Percentiles rank a stretch among this genome's conserved stretches.
Evolutionary conservation across 352 stramenopile species (phyloP).

Genomic region (Globisporangium recalcitrans): DNA sequence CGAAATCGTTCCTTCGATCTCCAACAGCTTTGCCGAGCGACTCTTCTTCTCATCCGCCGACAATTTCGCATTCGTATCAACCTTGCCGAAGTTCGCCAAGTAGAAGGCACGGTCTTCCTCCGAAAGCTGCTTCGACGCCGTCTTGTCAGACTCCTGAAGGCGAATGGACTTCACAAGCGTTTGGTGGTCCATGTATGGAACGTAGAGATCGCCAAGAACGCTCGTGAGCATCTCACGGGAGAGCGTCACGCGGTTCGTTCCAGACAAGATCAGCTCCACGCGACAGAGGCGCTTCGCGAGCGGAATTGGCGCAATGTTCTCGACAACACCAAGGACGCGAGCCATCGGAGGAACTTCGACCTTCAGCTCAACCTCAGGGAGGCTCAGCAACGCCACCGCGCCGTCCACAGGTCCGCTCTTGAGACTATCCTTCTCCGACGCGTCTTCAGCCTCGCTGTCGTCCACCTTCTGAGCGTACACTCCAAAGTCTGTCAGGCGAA

Average conservation of each 20-base stretch:
- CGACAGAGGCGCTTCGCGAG: conserved; percentile 33
- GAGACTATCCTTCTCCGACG: conserved; percentile 17
- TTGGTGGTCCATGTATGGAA: conserved; percentile 54
- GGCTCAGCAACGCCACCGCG: conserved; percentile 27
- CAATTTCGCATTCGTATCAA: conserved; percentile 37
- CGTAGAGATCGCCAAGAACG: conserved; percentile 47
- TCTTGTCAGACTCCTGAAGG: conserved; percentile 36
- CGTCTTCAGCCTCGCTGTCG: conserved; percentile 7
- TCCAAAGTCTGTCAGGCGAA: conserved; percentile 42
- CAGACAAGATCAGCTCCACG: conserved; percentile 36
- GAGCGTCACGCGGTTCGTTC: conserved; percentile 36
- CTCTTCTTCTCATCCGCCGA: conserved; percentile 40
- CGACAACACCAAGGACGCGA: conserved; percentile 51
- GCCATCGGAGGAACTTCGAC: conserved; percentile 50
- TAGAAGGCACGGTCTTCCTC: conserved; percentile 53
- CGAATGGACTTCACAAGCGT: conserved; percentile 46
- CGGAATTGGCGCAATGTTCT: conserved; percentile 45
- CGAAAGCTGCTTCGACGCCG: conserved; percentile 29
- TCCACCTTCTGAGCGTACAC: conserved; percentile 34
- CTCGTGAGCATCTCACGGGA: conserved; percentile 37
- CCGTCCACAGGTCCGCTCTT: conserved; percentile 21
- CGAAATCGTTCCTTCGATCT: conserved; percentile 38
- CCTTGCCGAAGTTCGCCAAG: conserved; percentile 38
- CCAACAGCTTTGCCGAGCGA: conserved; percentile 28
- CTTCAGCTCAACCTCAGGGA: conserved; percentile 38